Base-by-base conservation (phyloP, 768 basidiomycete genomes). In the Serendipita sp. region DNA sequence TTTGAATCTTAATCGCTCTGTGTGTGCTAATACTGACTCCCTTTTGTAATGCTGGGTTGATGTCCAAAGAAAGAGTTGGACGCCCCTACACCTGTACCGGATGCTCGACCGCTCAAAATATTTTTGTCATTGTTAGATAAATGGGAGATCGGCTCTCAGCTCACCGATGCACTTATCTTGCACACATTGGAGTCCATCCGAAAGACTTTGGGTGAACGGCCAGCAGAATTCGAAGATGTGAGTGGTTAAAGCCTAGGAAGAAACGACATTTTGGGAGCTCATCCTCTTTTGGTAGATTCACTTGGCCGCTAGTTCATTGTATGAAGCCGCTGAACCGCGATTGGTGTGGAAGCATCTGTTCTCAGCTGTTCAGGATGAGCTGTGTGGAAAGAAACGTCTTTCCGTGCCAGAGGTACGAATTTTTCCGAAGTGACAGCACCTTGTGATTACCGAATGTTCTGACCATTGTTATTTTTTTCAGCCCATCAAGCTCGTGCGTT, bases 121-220 rank as follows among this genome's bases (percentile, higher is more conserved):
- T 94, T 96, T 73, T 86, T 98, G 28, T 94, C 92, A 1, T 74
- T 98, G 16, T 77, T 97, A 68, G 96, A 99, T 74, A 96, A 96
- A 73, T 97, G 91, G 89, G 96, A 98, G 73, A 86, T 98, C 51
- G 95, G 95, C 3, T 82, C 81, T 5, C 78, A 81, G 0, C 73
- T 99, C 32, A 92, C 92, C 0, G 86, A 91, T 45, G 78, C 77
- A 3, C 75, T 97, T 63, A 82, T 89, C 10, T 83, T 88, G 69
- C 89, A 95, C 68, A 80, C 89, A 0, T 83, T 97, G 70, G 83
- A 79, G 63, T 84, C 89, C 1, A 77, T 96, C 60, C 83, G 82
- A 72, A 71, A 76, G 16, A 76, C 83, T 16, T 73, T 84, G 51
- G 77, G 82, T 41, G 75, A 78, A 4, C 77, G 80, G 46, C 74